Evolutionary conservation across 2,329 filamentous ascomycete genomes (phyloP).

Genomic region (Aspergillus felis): DNA sequence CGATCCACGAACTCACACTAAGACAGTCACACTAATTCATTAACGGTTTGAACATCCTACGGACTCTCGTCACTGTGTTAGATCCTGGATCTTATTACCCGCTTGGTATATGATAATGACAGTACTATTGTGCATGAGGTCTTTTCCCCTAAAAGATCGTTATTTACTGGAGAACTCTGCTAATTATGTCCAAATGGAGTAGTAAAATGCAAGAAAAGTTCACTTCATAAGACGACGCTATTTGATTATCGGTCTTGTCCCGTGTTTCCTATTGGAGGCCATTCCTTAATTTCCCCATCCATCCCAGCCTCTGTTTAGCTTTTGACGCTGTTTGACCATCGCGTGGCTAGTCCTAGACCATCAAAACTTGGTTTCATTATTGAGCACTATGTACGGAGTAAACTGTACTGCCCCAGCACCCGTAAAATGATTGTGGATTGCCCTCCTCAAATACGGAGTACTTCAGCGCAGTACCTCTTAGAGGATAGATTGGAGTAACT

Average conservation of each 20-base stretch:
- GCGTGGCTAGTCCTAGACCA: not conserved
- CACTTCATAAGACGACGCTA: not conserved
- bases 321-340: conserved; percentile 1
- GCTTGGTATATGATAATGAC: conserved; percentile 1
- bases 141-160: not conserved
- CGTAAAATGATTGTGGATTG: not conserved
- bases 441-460: not conserved
- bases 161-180: not conserved
- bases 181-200: conserved; percentile 3
- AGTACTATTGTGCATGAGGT: not conserved
- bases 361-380: not conserved
- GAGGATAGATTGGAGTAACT: not conserved
- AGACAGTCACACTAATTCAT: not conserved
- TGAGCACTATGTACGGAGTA: not conserved
- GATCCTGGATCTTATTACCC: conserved; percentile 11
- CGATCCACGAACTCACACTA: conserved; percentile 13
- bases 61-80: not conserved
- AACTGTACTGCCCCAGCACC: not conserved
- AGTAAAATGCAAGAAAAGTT: not conserved
- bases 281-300: not conserved
- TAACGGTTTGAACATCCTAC: conserved; percentile 8
- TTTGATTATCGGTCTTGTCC: not conserved
- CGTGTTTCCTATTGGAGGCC: not conserved
- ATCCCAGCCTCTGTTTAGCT: not conserved
- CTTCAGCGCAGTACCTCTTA: not conserved